phyloP scores from a whole-genome alignment of 768 basidiomycete genomes.

The Strobilomyces echinocephalus region DNA sequence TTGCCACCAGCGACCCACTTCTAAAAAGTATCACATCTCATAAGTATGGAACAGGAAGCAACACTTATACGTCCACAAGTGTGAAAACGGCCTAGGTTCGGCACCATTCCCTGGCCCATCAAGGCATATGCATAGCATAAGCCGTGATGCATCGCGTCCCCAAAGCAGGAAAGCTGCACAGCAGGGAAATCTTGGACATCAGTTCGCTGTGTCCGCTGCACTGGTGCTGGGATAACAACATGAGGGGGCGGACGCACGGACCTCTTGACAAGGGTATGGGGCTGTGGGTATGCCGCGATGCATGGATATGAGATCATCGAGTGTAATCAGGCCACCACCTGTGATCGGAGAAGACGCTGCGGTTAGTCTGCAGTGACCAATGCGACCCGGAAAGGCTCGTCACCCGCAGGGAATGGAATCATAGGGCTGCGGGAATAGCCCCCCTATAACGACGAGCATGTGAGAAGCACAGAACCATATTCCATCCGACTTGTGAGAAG shows the following conservation, averaged over 20 bases:
- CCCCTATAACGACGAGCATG: slow-evolving; percentile 10
- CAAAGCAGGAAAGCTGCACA: background rate
- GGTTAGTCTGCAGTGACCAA: slow-evolving; percentile 8
- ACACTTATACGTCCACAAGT: background rate
- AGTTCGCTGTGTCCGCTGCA: slow-evolving; percentile 5
- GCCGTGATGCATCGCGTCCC: slow-evolving; percentile 6
- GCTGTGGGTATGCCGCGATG: slow-evolving; percentile 21
- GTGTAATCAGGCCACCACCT: slow-evolving; percentile 16
- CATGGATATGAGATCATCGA: slow-evolving; percentile 12
- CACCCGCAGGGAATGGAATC: slow-evolving; percentile 20
- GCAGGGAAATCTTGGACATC: slow-evolving; percentile 4
- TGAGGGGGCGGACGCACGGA: background rate
- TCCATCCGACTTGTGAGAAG: slow-evolving; percentile 21
- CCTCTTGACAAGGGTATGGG: slow-evolving; percentile 15
- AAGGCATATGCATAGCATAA: slow-evolving; percentile 13
- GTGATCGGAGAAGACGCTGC: slow-evolving; percentile 26
- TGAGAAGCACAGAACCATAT: slow-evolving; percentile 14
- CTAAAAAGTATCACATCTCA: slow-evolving; percentile 3
- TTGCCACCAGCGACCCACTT: slow-evolving; percentile 1
- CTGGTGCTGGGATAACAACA: slow-evolving; percentile 1
- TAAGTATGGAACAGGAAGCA: slow-evolving; percentile 6
- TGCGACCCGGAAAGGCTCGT: slow-evolving; percentile 17
- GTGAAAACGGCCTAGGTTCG: slow-evolving; percentile 8
- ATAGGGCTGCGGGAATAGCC: slow-evolving; percentile 13
- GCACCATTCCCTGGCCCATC: slow-evolving; percentile 3